These are phyloP conservation scores for Elaeis oleifera DNA, from an alignment of 202 grass and related monocot species.

Conservation along the genomic window DNA sequence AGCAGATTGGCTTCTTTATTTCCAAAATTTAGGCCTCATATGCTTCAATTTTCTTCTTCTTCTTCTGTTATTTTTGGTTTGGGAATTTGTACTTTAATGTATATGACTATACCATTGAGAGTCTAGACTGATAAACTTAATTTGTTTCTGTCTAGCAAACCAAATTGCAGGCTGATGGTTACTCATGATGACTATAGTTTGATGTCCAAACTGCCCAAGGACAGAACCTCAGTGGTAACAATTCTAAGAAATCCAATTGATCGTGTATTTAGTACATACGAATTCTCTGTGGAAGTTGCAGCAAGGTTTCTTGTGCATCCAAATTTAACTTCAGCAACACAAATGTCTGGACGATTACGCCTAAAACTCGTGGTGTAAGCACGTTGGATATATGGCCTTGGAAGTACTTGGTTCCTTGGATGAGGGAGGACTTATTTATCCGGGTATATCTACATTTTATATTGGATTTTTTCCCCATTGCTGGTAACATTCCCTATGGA, in stretches of 20 bases:
- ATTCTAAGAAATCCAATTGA: conserved; percentile 89
- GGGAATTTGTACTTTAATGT: no score
- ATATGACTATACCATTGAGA: no score
- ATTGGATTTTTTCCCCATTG: no score
- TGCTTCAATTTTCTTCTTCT: no score
- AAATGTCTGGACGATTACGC: conserved; percentile 53
- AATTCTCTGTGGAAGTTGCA: conserved; percentile 90
- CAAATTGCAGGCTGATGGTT: conserved; percentile 87
- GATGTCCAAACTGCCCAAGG: conserved; percentile 71
- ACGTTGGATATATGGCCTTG: conserved; percentile 97
- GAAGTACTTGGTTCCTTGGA: conserved; percentile 99
- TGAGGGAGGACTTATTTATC: conserved; percentile 82
- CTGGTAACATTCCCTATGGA: no score
- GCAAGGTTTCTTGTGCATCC: conserved; percentile 79
- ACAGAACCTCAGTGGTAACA: conserved; percentile 82
- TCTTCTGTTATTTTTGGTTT: no score
- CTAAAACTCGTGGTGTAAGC: conserved; percentile 50
- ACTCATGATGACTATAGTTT: conserved; percentile 99
- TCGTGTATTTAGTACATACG: conserved; percentile 88
- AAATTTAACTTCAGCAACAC: conserved; percentile 72
- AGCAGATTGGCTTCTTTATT: no score
- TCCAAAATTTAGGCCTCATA: no score
- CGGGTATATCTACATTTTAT: conserved; percentile 38
- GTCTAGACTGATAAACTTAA: neutral
- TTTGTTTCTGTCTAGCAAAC: conserved; percentile 38